Evolutionary conservation across 805 yeast species (phyloP).

Genomic region (Pichia eremophila): DNA sequence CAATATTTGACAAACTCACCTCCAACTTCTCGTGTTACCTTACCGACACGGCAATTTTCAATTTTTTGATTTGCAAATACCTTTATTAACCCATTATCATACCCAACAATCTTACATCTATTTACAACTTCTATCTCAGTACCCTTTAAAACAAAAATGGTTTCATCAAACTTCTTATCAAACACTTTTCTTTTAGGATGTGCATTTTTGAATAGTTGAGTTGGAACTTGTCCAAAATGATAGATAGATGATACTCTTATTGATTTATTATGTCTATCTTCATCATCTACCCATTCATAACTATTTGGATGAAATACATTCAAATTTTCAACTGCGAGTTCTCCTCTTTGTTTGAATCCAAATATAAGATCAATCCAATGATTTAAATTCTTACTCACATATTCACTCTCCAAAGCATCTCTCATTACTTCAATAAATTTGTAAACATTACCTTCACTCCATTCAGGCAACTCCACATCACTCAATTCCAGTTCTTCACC

Average conservation of each 20-base stretch:
- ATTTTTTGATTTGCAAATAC: conserved; percentile 11
- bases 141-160: neutral
- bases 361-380: conserved; percentile 81
- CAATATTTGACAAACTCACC: neutral
- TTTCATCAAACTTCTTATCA: neutral
- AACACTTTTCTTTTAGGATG: conserved; percentile 47
- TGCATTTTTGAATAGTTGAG: conserved; percentile 57
- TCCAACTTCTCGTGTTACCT: neutral
- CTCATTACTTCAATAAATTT: conserved; percentile 67
- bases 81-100: neutral
- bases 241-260: conserved; percentile 81
- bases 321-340: conserved; percentile 51
- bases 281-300: conserved; percentile 73
- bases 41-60: neutral
- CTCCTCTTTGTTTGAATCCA: conserved; percentile 73
- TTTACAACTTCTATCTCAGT: neutral
- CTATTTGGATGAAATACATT: conserved; percentile 82
- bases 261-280: conserved; percentile 65
- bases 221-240: conserved; percentile 87
- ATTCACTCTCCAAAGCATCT: conserved; percentile 75
- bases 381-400: conserved; percentile 67
- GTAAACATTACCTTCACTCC: conserved; percentile 76
- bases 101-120: conserved; percentile 2
- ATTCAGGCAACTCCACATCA: conserved; percentile 66
- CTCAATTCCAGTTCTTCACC: conserved; percentile 55